Evolutionary conservation across 2,329 filamentous ascomycete species (phyloP).

Genomic region (Colletotrichum kahawae): DNA sequence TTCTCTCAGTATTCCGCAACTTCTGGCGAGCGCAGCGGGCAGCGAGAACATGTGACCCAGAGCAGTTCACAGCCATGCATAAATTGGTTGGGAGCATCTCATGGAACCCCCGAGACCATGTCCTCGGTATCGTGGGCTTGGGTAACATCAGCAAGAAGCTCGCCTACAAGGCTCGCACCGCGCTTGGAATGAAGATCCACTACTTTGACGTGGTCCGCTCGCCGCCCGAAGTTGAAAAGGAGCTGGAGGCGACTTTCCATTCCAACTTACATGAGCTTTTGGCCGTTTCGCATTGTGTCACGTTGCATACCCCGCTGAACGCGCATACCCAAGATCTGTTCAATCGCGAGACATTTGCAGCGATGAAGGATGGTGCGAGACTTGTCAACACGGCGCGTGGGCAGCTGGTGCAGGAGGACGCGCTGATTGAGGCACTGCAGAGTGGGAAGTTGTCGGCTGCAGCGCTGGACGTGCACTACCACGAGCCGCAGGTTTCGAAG

Average conservation of each 20-base stretch:
- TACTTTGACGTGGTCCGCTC: conserved; percentile 52
- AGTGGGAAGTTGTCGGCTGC: conserved; percentile 49
- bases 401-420: conserved; percentile 55
- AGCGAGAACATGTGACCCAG: conserved; percentile 45
- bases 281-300: conserved; percentile 35
- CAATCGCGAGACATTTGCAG: conserved; percentile 36
- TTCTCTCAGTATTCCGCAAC: conserved; percentile 53
- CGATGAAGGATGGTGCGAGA: conserved; percentile 52
- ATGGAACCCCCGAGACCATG: conserved; percentile 51
- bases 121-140: conserved; percentile 58
- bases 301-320: conserved; percentile 36
- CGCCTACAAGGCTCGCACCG: conserved; percentile 47
- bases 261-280: conserved; percentile 30
- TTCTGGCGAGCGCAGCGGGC: conserved; percentile 52
- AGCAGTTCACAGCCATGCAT: conserved; percentile 46
- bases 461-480: conserved; percentile 58
- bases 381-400: conserved; percentile 60
- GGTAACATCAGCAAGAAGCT: conserved; percentile 52
- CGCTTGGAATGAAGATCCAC: conserved; percentile 58
- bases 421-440: conserved; percentile 50
- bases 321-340: conserved; percentile 30
- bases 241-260: conserved; percentile 34
- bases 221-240: conserved; percentile 30
- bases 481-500: conserved; percentile 53
- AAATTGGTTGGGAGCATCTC: conserved; percentile 49